Conservation (phyloP, 1,139 yeast genomes). For the Blastobotrys capitulatus region DNA sequence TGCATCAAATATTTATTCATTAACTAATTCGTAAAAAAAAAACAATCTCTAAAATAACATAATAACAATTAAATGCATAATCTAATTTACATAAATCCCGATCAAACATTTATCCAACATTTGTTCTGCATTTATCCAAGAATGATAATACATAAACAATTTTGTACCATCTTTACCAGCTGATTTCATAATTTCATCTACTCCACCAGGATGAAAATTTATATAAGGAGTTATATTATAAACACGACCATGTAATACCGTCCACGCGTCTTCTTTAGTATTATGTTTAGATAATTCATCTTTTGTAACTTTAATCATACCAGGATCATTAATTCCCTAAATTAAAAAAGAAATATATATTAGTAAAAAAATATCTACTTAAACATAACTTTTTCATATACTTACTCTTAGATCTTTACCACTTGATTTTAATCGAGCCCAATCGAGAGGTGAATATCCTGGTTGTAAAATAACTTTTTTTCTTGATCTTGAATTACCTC, state of each 20-base stretch:
- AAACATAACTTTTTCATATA: background rate
- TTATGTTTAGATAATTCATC: conserved; percentile 60
- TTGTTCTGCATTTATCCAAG: conserved; percentile 84
- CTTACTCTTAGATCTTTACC: conserved; percentile 40
- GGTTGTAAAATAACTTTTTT: conserved; percentile 61
- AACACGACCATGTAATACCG: conserved; percentile 71
- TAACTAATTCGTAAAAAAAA: no score
- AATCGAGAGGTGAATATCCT: conserved; percentile 81
- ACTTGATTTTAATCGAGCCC: conserved; percentile 60
- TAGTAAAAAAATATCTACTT: no score
- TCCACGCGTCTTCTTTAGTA: conserved; percentile 71
- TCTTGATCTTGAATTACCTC: conserved; percentile 20
- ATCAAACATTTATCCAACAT: conserved; percentile 73
- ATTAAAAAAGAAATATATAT: no score
- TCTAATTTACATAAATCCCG: conserved; percentile 43
- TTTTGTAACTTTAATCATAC: conserved; percentile 45
- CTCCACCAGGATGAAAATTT: conserved; percentile 92
- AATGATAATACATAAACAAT: conserved; percentile 74
- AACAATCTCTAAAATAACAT: no score
- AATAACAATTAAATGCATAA: background rate
- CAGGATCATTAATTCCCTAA: conserved; percentile 25
- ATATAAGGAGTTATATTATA: conserved; percentile 81
- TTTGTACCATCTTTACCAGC: conserved; percentile 84
- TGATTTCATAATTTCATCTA: conserved; percentile 64
- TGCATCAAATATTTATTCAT: no score